These are phyloP conservation scores for Tricholoma sp. DNA, from an alignment of 768 basidiomycete species.

Conservation along the genomic window DNA sequence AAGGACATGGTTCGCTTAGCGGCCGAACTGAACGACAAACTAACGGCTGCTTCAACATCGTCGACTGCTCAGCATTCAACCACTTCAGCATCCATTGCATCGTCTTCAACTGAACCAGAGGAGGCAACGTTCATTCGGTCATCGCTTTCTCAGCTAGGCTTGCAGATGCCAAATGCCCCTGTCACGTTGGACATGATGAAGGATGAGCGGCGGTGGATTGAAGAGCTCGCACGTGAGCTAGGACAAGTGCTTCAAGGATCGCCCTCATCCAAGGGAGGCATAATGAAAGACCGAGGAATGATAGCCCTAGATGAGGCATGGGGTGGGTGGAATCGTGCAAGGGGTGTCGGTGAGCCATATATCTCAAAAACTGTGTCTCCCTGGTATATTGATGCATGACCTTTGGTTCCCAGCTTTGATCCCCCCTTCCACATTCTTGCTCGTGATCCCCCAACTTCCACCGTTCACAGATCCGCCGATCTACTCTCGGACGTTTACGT, in stretches of 20 bases:
- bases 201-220: constrained; percentile 75
- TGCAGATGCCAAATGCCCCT: constrained; percentile 73
- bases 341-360: constrained; percentile 72
- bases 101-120: constrained; percentile 58
- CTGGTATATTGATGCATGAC: not conserved
- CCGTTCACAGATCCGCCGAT: constrained; percentile 65
- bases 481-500: constrained; percentile 59
- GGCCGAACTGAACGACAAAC: constrained; percentile 78
- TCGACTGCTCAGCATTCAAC: constrained; percentile 17
- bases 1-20: constrained; percentile 91
- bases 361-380: not conserved
- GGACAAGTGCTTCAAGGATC: constrained; percentile 58
- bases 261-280: constrained; percentile 35
- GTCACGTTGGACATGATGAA: constrained; percentile 86
- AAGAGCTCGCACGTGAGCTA: constrained; percentile 80
- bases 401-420: constrained; percentile 60
- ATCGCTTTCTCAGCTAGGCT: constrained; percentile 85
- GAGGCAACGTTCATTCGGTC: constrained; percentile 85
- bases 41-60: constrained; percentile 41
- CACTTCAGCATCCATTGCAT: constrained; percentile 24
- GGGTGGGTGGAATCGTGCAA: constrained; percentile 92
- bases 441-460: constrained; percentile 65
- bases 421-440: constrained; percentile 82
- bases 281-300: constrained; percentile 78
- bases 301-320: constrained; percentile 90